A percentile compares a stretch with the other conserved stretches of the same genome.
These are phyloP conservation scores for Clitocybe nebularis DNA, from an alignment of 1,284 basidiomycete species.

Conservation along the genomic window DNA sequence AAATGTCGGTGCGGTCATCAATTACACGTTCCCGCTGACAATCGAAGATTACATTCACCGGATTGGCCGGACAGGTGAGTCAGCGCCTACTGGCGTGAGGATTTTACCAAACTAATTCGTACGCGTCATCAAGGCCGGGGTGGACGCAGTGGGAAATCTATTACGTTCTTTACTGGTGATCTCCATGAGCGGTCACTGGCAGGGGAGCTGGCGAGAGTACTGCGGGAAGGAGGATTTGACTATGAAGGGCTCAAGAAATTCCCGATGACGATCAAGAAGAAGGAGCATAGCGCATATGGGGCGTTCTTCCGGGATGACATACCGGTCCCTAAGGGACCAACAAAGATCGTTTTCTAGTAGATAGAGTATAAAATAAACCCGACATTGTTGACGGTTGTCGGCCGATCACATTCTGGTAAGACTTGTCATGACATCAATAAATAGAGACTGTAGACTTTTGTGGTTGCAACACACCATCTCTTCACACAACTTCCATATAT, in stretches of 20 bases:
- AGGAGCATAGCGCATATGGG: conserved; percentile 79
- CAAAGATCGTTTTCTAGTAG: conserved; percentile 78
- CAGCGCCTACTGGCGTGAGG: conserved; percentile 6
- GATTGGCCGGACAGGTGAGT: conserved; percentile 86
- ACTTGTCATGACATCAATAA: conserved; percentile 18
- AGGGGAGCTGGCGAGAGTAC: conserved; percentile 90
- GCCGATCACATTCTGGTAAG: conserved; percentile 14
- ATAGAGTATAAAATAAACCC: too few relatives aligned
- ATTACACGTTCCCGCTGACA: conserved; percentile 97
- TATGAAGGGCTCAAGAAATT: conserved; percentile 83
- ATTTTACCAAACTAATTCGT: conserved; percentile 13
- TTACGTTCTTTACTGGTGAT: conserved; percentile 96
- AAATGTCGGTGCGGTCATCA: conserved; percentile 88
- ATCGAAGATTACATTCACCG: conserved; percentile 97
- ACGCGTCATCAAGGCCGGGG: conserved; percentile 64
- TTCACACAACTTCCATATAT: too few relatives aligned
- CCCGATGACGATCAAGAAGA: conserved; percentile 97
- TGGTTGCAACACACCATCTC: not conserved
- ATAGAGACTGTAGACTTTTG: conserved; percentile 2
- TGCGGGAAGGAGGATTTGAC: conserved; percentile 84
- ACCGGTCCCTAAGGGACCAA: conserved; percentile 70
- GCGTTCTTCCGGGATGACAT: conserved; percentile 86
- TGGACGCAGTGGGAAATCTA: conserved; percentile 86
- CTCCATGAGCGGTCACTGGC: conserved; percentile 84
- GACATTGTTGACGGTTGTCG: conserved; percentile 1